Percentiles rank a stretch among this genome's conserved stretches.
phyloP scores from a whole-genome alignment of 441 rosid genomes.

The Capsella rubella region DNA sequence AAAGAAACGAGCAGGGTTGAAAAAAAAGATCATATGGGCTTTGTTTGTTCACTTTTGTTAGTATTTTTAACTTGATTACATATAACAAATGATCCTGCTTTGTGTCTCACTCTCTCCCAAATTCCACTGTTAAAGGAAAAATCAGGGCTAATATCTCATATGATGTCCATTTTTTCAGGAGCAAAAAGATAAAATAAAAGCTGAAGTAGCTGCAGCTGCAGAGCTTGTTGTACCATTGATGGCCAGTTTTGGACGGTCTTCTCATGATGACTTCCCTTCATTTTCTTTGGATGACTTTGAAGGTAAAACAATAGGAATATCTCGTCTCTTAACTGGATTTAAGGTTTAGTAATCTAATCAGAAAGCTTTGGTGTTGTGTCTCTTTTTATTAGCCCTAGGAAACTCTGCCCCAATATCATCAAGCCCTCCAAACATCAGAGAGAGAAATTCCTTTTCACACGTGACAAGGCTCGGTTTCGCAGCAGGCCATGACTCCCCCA shows the following conservation, averaged over 20 bases:
- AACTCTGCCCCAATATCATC: slow-evolving; percentile 59
- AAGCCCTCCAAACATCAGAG: slow-evolving; percentile 71
- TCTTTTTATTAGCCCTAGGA: slow-evolving; percentile 71
- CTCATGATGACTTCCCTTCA: slow-evolving; percentile 52
- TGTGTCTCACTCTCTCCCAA: background rate
- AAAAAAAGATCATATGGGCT: background rate
- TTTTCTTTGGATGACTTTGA: slow-evolving; percentile 91
- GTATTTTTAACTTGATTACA: slow-evolving; percentile 42
- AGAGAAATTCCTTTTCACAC: slow-evolving; percentile 78
- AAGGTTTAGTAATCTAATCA: slow-evolving; percentile 5
- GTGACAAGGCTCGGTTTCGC: slow-evolving; percentile 95
- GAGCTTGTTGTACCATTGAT: slow-evolving; percentile 56
- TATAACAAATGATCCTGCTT: background rate
- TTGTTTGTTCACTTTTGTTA: slow-evolving; percentile 42
- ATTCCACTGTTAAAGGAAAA: background rate
- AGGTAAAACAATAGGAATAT: slow-evolving; percentile 51
- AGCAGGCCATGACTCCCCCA: slow-evolving; percentile 87
- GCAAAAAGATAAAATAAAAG: slow-evolving; percentile 71
- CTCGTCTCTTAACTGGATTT: background rate
- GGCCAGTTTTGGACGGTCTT: slow-evolving; percentile 53
- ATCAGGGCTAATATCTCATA: slow-evolving; percentile 31
- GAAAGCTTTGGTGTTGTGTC: background rate
- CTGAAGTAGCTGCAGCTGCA: slow-evolving; percentile 70
- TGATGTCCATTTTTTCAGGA: slow-evolving; percentile 58
- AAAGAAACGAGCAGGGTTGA: too few relatives aligned